These are phyloP conservation scores for Boletus vermiculosoides DNA, from an alignment of 768 basidiomycete genomes.

Conservation along the genomic window DNA sequence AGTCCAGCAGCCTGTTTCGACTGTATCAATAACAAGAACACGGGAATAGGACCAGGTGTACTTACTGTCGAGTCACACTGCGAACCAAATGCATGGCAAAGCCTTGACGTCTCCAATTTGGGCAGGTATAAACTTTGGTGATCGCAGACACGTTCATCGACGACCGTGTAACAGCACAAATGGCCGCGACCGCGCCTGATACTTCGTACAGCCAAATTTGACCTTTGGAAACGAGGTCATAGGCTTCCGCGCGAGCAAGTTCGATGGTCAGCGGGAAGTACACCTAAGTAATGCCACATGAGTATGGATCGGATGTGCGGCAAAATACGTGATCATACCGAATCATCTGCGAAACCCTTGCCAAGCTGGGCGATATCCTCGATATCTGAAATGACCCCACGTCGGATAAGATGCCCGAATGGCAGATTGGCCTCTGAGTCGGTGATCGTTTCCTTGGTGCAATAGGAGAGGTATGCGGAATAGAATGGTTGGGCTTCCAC, in stretches of 20 bases:
- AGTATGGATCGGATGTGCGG: neutral
- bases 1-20: constrained; percentile 37
- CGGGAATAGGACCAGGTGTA: neutral
- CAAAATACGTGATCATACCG: constrained; percentile 34
- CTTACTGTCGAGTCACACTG: constrained; percentile 44
- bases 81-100: constrained; percentile 54
- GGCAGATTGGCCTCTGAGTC: constrained; percentile 28
- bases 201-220: constrained; percentile 54
- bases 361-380: constrained; percentile 43
- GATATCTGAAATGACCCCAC: constrained; percentile 39
- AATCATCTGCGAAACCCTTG: constrained; percentile 51
- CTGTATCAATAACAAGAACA: neutral
- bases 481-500: constrained; percentile 48
- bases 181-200: constrained; percentile 41
- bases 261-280: constrained; percentile 44
- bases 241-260: constrained; percentile 43
- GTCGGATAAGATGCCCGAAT: constrained; percentile 37
- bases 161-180: constrained; percentile 58
- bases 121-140: constrained; percentile 57
- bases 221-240: constrained; percentile 45
- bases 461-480: constrained; percentile 46
- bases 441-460: constrained; percentile 40
- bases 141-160: constrained; percentile 50
- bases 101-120: constrained; percentile 43
- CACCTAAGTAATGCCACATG: constrained; percentile 32